Evolutionary conservation across 257 asterid genomes (phyloP), one percentile per base, ranked within the genome.

Genomic region (Coffea eugenioides): DNA sequence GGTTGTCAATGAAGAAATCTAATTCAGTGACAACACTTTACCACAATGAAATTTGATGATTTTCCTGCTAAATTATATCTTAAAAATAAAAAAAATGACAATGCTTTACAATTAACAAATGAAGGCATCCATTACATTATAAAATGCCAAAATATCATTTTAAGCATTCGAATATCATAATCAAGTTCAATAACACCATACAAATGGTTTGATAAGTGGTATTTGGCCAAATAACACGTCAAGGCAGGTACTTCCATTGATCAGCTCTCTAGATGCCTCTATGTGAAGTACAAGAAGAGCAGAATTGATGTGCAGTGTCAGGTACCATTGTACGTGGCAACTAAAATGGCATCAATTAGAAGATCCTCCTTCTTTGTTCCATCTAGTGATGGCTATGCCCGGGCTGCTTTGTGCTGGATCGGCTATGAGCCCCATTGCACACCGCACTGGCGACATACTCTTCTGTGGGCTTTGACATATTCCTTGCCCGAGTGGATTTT

Each of bases 251-350:
- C 54, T 27, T 27, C 27, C 27, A 77, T 94, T 56, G 99, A 96
- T 80, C 99, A 94, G 85, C 87, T 96, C 81, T 96, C 98, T 20
- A 87, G 98, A 88, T 92, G 96, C 89, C 97, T 96, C 64, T 89
- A 96, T 70, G 99, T 96, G 71, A 98, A 96, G 83, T 96, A 96
- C 92, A 96, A 96, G 91, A 92, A 90, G 77, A 91, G 86, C 3
- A 98, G 99, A 71, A 96, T 96, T 31, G 98, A 96, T 75, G 98
- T 96, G 76, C 99, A 96, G 87, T 96, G 99, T 78, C 99, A 96
- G 99, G 99, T 96, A 45, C 99, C 99, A 1, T 77, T 96, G 71
- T 96, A 94, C 21, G 98, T 96, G 65, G 99, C 98, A 15, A 94
- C 99, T 15, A 96, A 94, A 79, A 96, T 94, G 99, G 97, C 99